Evolutionary conservation across 2,329 filamentous ascomycete genomes (phyloP), one percentile per base, ranked within the genome.

Genomic region (Aspergillus tamarii): DNA sequence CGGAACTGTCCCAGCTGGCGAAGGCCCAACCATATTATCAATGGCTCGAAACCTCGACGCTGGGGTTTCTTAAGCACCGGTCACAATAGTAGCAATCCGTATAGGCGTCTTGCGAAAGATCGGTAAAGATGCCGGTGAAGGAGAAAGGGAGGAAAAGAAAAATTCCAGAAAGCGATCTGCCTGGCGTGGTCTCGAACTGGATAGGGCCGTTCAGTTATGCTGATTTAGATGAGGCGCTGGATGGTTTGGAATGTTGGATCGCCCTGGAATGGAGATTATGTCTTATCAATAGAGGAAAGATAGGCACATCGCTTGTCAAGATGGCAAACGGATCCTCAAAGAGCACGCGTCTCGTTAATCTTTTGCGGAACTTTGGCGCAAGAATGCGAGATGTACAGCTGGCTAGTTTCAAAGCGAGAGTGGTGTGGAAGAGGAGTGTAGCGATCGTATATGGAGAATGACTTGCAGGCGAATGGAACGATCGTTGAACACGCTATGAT

Each of bases 1-100:
- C 77, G 86, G 77, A 76, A 80, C 66, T 74, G 76, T 75, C 70
- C 77, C 80, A 68, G 80, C 75, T 39, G 67, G 60, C 70, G 79
- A 72, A 62, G 73, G 70, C 66, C 75, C 73, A 62, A 77, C 79
- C 81, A 83, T 83, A 59, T 65, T 74, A 61, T 39, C 45, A 46
- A 61, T 58, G 56, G 50, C 45, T 62, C 61, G 46, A 54, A 56
- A 61, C 56, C 62, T 65, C 63, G 46, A 67, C 60, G 55, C 39
- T 57, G 61, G 54, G 46, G 57, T 43, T 34, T 52, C 32, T 43
- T 19, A 59, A 28, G 19, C 28, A 52, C 43, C 6, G 28, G 19
- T 52, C n/a, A 56, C 45, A 43, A 26, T 28, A 50, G 43, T 55
- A 23, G 46, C 46, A 30, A 12, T 45, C 21, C 4, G 48, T 30